Evolutionary conservation across 2,329 filamentous ascomycete species (phyloP), one percentile per base, ranked within the genome.

Genomic region (Penicillium aurantiogriseum): DNA sequence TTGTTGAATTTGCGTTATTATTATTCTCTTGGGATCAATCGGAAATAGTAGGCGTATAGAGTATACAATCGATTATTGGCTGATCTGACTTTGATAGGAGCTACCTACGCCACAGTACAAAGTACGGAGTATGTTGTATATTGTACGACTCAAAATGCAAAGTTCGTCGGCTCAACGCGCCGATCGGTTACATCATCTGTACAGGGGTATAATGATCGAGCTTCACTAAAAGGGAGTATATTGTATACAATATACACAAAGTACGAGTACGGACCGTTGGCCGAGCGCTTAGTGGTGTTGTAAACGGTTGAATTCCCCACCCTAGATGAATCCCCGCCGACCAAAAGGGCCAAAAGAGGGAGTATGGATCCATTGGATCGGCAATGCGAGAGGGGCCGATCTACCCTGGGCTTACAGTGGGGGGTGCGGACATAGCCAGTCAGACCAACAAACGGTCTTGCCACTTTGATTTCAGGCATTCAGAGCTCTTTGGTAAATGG

Each of bases 381-480:
- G 29, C 52, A 33, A 36, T 36, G 27, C n/a, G 13, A 36, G 17
- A 25, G n/a, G 35, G 21, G n/a, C 25, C 5, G 44, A 54, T 54
- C 25, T 23, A 40, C 48, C 23, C 11, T 50, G 50, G 50, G 45
- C 38, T 52, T 47, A 17, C 38, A 33, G 19, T 51, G 52, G 40
- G n/a, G 15, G 19, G 10, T 31, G 17, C 23, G 19, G 3, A 31
- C 3, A 33, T 43, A 50, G 54, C 60, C 60, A 63, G 50, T 62
- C 36, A 63, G 48, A 19, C 11, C 11, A 23, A 11, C 17, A 31
- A 40, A 19, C 8, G 42, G 29, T 23, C 29, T 63, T 43, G 60
- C 60, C 60, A 63, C 58, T 17, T 27, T 29, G 39, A 35, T 35
- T n/a, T 61, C 27, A 40, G 47, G 45, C 53, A 51, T 50, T 42